Base-by-base conservation (phyloP, 2,329 filamentous ascomycete genomes). In the Epichloe sp. region DNA sequence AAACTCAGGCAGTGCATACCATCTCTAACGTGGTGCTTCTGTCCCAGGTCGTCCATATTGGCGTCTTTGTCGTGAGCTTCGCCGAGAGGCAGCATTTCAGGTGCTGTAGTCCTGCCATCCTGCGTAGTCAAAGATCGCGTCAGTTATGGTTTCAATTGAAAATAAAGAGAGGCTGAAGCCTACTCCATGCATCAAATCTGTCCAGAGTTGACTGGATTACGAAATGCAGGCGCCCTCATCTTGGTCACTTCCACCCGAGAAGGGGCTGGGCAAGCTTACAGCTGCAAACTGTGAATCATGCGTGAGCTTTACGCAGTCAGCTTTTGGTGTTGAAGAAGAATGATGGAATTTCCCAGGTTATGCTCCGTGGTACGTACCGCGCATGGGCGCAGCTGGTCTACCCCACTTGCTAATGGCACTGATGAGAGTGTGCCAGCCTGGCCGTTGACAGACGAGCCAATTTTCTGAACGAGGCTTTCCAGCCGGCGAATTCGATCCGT, bases 381-480 rank as follows among this genome's bases (percentile, higher is more conserved):
- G 21, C 45, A 40, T 40, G 21, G 21, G 34, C 35, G 19, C 19
- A 23, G 37, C 38, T 42, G 38, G 23, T 38, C 10, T 10, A 14
- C 26, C 38, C 47, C 38, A 43, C 26, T 31, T 48, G 47, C 38
- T 6, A 26, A 8, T 11, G 26, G 11, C 47, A 43, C 8, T 35
- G 38, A 23, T 15, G 35, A 14, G n/a, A 23, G 15, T 35, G 17
- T 10, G 17, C 47, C 47, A 6, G 48, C 40, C 31, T 26, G 48
- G 37, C 37, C 21, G n/a, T 38, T 19, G 23, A 6, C 36, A 17
- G 31, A 34, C 19, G 23, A 46, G 21, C 43, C 44, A 21, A 50
- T 35, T 41, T 50, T 40, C 21, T 52, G 37, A 21, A 55, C 47
- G 23, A 55, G 48, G 19, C 36, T 47, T 38, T 55, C 53, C 17